Conservation (phyloP, 768 basidiomycete species). For the Roridomyces roridus region DNA sequence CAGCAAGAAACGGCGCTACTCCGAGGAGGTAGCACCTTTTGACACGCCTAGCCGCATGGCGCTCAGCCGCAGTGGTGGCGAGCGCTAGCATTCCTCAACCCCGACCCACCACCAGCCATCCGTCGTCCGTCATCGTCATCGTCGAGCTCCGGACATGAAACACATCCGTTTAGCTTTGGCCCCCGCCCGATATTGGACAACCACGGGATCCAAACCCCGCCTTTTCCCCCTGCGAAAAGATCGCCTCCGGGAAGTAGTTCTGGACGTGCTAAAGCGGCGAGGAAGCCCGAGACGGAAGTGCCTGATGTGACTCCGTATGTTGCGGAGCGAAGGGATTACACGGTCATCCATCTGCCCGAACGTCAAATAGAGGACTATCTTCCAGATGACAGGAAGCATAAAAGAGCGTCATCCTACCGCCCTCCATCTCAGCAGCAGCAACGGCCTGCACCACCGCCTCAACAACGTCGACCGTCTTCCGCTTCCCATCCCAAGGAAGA, state of each 20-base stretch:
- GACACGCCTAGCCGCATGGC: constrained; percentile 22
- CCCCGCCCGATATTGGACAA: constrained; percentile 9
- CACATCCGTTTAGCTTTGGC: constrained; percentile 14
- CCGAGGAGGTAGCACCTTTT: constrained; percentile 26
- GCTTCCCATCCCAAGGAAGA: constrained; percentile 41
- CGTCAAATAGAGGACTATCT: constrained; percentile 16
- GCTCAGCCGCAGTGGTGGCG: constrained; percentile 19
- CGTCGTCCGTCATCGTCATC: constrained; percentile 7
- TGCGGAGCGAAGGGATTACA: constrained; percentile 19
- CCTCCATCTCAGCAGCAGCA: constrained; percentile 3
- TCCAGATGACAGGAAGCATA: constrained; percentile 13
- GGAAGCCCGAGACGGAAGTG: constrained; percentile 45
- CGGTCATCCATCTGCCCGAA: constrained; percentile 25
- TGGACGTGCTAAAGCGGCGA: constrained; percentile 52
- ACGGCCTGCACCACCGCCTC: constrained; percentile 10
- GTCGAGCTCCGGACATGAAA: constrained; percentile 9
- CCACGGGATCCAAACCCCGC: constrained; percentile 15
- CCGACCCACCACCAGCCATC: constrained; percentile 1
- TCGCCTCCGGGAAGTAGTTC: constrained; percentile 56
- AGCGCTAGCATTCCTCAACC: constrained; percentile 26
- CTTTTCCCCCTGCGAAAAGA: constrained; percentile 34
- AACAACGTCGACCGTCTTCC: neutral
- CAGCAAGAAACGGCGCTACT: constrained; percentile 52
- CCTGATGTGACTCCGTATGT: constrained; percentile 23
- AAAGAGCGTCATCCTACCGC: constrained; percentile 9